Evolutionary conservation across 768 basidiomycete genomes (phyloP).

Genomic region (Saitozyma sp.): DNA sequence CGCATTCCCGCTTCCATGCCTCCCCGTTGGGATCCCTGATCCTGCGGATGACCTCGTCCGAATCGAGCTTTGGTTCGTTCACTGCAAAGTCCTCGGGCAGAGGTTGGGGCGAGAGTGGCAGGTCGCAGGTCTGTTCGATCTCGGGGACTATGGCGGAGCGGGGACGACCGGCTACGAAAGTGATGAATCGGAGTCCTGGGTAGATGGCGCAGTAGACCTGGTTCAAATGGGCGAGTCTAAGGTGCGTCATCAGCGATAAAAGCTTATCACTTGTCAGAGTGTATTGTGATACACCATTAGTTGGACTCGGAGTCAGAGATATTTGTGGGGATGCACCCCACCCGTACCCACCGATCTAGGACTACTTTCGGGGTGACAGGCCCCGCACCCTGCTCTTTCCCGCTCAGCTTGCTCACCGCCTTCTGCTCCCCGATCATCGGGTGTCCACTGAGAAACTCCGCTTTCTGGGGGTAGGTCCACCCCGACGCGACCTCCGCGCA

Average conservation of each 20-base stretch:
- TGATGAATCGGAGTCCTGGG: slow-evolving; percentile 79
- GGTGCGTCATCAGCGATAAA: background rate
- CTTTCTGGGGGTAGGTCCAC: slow-evolving; percentile 51
- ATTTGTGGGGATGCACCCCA: too few species aligned
- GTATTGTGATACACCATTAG: background rate
- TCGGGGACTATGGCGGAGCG: slow-evolving; percentile 71
- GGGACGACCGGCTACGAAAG: slow-evolving; percentile 83
- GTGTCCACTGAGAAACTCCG: slow-evolving; percentile 75
- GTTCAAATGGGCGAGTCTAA: slow-evolving; percentile 67
- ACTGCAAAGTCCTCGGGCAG: slow-evolving; percentile 42
- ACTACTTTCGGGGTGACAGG: slow-evolving; percentile 71
- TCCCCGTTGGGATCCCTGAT: slow-evolving; percentile 33
- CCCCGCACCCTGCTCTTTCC: slow-evolving; percentile 71
- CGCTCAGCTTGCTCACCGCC: slow-evolving; percentile 72
- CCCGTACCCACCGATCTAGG: slow-evolving; percentile 58
- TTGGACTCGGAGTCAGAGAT: background rate
- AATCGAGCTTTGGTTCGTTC: slow-evolving; percentile 49
- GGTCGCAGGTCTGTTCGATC: slow-evolving; percentile 68
- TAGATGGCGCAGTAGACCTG: slow-evolving; percentile 71
- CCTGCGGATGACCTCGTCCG: slow-evolving; percentile 7
- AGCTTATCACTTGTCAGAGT: background rate
- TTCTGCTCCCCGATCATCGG: slow-evolving; percentile 84
- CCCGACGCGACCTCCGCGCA: slow-evolving; percentile 24
- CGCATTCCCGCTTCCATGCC: slow-evolving; percentile 68
- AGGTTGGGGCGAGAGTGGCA: slow-evolving; percentile 22